phyloP scores from a whole-genome alignment of 2,329 filamentous ascomycete genomes.

The Lachnellula cervina region DNA sequence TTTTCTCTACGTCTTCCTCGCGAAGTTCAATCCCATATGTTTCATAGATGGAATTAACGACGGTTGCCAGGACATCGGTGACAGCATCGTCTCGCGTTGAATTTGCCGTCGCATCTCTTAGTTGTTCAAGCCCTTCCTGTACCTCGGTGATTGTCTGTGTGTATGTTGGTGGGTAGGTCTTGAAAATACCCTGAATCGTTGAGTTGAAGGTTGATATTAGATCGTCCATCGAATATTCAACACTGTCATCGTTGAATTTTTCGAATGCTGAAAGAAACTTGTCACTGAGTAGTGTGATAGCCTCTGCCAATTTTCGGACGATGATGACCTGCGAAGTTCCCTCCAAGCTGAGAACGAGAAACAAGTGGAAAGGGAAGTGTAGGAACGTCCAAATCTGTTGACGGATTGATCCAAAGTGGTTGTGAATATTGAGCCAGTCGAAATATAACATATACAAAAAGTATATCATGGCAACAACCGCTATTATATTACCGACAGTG shows the following conservation, averaged over 20 bases:
- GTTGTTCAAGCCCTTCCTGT: conserved; percentile 2
- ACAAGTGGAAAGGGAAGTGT: conserved; percentile 53
- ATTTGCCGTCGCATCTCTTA: conserved; percentile 13
- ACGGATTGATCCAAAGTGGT: conserved; percentile 18
- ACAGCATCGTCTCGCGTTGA: conserved; percentile 6
- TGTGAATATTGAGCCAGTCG: conserved; percentile 15
- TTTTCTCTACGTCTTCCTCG: not conserved
- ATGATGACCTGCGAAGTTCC: conserved; percentile 32
- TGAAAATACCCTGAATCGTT: conserved; percentile 8
- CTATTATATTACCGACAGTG: conserved; percentile 13
- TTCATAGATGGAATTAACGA: conserved; percentile 17
- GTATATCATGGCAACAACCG: conserved; percentile 19
- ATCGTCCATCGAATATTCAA: too few species aligned
- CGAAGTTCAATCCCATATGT: conserved; percentile 13
- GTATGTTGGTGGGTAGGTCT: conserved; percentile 7
- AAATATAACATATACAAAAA: conserved; percentile 27
- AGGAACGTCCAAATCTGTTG: conserved; percentile 38
- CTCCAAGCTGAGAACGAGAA: conserved; percentile 52
- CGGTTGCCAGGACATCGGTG: conserved; percentile 13
- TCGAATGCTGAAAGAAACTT: not conserved
- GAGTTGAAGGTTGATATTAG: not conserved
- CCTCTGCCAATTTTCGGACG: conserved; percentile 22
- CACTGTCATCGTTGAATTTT: not conserved
- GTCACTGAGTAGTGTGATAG: conserved; percentile 1
- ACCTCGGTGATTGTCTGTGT: conserved; percentile 7